These are phyloP conservation scores for Suillus discolor DNA, from an alignment of 768 basidiomycete genomes.

Conservation along the genomic window DNA sequence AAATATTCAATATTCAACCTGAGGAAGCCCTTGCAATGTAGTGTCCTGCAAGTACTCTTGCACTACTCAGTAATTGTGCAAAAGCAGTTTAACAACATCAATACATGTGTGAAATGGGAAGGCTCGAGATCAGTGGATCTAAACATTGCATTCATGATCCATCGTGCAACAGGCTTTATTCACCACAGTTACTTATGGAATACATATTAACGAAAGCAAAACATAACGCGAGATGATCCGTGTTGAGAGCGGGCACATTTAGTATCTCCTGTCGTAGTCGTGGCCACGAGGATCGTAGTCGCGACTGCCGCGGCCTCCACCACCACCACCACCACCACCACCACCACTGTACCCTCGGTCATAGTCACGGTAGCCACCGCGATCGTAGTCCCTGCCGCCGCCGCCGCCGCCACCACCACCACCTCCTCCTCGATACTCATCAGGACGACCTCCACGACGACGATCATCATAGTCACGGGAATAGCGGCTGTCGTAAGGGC, in stretches of 20 bases:
- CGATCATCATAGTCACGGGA: conserved; percentile 63
- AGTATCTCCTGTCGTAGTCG: conserved; percentile 38
- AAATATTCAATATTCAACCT: too few species aligned
- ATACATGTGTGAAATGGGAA: not conserved
- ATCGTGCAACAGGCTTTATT: conserved; percentile 3
- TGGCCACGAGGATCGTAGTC: conserved; percentile 33
- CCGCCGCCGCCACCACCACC: conserved; percentile 38
- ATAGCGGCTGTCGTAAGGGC: conserved; percentile 90
- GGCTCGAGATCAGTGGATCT: not conserved
- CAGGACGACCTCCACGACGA: conserved; percentile 46
- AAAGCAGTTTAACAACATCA: not conserved
- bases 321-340: conserved; percentile 22
- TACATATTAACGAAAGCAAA: conserved; percentile 7
- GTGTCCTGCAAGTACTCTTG: too few species aligned
- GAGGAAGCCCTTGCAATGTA: not conserved
- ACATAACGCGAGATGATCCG: conserved; percentile 1
- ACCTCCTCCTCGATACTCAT: conserved; percentile 46
- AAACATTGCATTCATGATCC: not conserved
- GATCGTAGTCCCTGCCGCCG: conserved; percentile 29
- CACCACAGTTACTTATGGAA: conserved; percentile 8
- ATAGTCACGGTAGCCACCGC: conserved; percentile 29
- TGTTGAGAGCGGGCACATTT: conserved; percentile 24
- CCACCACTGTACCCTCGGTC: conserved; percentile 47
- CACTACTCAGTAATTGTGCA: not conserved
- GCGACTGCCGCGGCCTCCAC: conserved; percentile 48